These are phyloP conservation scores for Prunus dulcis DNA, from an alignment of 306 rosid genomes.

Conservation along the genomic window DNA sequence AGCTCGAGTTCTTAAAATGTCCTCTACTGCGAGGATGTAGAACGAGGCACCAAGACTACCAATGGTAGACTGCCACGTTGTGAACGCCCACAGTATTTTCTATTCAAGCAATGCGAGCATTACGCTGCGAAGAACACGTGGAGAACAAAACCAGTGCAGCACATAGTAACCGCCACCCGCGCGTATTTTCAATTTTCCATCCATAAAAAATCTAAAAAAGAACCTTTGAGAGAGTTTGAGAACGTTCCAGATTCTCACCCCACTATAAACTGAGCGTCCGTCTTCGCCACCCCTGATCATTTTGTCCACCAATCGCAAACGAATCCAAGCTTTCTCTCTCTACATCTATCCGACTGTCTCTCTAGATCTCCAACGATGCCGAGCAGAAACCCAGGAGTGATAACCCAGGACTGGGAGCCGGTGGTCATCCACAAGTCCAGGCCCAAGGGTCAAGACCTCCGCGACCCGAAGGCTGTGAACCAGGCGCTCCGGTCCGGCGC, in stretches of 20 bases:
- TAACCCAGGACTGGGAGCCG: slow-evolving; percentile 81
- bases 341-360: not conserved
- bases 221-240: slow-evolving; percentile 9
- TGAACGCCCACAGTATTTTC: not conserved
- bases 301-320: no score
- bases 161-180: not conserved
- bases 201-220: not conserved
- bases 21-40: not conserved
- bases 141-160: not conserved
- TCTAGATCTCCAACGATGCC: slow-evolving; percentile 39
- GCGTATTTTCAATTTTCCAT: not conserved
- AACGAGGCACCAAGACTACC: not conserved
- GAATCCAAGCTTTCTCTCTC: not conserved
- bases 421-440: slow-evolving; percentile 56
- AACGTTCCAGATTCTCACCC: slow-evolving; percentile 7
- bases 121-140: not conserved
- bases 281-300: not conserved
- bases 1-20: not conserved
- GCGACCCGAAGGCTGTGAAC: slow-evolving; percentile 65
- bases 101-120: not conserved
- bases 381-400: slow-evolving; percentile 52
- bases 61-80: not conserved
- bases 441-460: slow-evolving; percentile 56
- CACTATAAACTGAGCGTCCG: not conserved
- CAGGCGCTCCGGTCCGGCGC: slow-evolving; percentile 69